Percentiles rank a stretch among this genome's conserved stretches.
Conservation (phyloP, 1,284 basidiomycete species). For the Papiliotrema laurentii region DNA sequence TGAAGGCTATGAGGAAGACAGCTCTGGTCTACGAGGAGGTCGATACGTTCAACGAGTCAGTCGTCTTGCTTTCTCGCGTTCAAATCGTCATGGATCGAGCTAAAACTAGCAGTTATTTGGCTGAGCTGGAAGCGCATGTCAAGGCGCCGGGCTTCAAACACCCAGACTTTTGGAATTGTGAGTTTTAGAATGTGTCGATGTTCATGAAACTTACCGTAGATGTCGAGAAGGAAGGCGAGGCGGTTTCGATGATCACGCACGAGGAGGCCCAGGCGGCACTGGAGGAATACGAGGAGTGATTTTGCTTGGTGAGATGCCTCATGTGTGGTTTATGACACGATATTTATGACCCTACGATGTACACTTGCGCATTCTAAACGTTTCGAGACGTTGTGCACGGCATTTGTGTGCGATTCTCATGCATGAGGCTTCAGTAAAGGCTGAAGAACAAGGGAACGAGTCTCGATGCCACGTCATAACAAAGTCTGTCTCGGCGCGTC, state of each 20-base stretch:
- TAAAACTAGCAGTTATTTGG: constrained; percentile 24
- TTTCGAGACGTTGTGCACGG: too few relatives aligned
- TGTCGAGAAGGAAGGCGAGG: constrained; percentile 32
- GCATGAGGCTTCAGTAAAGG: too few relatives aligned
- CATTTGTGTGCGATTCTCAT: too few relatives aligned
- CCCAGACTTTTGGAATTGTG: constrained; percentile 44
- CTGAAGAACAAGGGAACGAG: too few relatives aligned
- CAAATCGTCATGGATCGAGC: neutral
- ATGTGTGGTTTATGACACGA: too few relatives aligned
- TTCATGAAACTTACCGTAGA: constrained; percentile 16
- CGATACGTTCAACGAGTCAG: constrained; percentile 46
- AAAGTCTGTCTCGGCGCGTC: too few relatives aligned
- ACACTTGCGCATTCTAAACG: too few relatives aligned
- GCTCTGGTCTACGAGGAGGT: constrained; percentile 53
- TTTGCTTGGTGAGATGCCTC: neutral
- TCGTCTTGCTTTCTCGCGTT: neutral
- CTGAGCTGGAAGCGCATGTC: constrained; percentile 30
- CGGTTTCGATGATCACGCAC: constrained; percentile 28
- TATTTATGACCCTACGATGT: too few relatives aligned
- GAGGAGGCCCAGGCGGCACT: constrained; percentile 43
- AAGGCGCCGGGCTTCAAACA: constrained; percentile 41
- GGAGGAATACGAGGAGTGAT: constrained; percentile 18
- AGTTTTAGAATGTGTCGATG: constrained; percentile 5
- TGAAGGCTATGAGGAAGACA: constrained; percentile 61
- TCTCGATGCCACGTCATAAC: too few relatives aligned